Evolutionary conservation across 176 grass and related monocot species (phyloP), one percentile per base, ranked within the genome.

Genomic region (Canna indica): DNA sequence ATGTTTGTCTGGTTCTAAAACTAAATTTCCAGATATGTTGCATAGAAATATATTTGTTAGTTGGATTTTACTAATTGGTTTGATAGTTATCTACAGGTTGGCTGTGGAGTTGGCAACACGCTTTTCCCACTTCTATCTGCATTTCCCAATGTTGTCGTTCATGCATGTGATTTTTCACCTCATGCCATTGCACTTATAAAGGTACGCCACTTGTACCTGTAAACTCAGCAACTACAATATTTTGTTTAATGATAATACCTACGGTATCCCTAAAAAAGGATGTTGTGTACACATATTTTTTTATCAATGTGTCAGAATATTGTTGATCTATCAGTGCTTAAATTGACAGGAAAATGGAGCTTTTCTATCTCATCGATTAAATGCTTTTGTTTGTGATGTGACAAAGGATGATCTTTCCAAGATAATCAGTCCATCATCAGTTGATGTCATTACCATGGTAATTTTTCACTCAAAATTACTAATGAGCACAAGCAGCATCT

Each of bases 321-420:
- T 29, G 2, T 10, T 74, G 30, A 41, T 41, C 13, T 74, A 60
- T 62, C 6, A 36, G 25, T 65, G 0, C 45, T 48, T 2, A 14
- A 36, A 66, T 76, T 48, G 13, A 48, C 59, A 76, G 73, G 60
- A 76, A 50, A 45, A 76, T 48, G 73, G 73, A 38, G 42, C 73
- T 76, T 76, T 66, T 48, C 47, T 15, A 27, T 76, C 44, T 28
- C 44, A 76, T 38, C 42, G 59, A 47, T 8, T 66, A 42, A 75
- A 75, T 47, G 61, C 45, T 64, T 76, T 76, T 76, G 22, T 76
- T 66, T 66, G 73, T 63, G 73, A 76, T 52, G 73, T 76, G 7
- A 76, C 58, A 38, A 65, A 47, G 42, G 73, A 76, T 66, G 73
- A 76, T 31, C 59, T 76, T 35, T 76, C 59, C 17, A 34, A 66